phyloP scores from a whole-genome alignment of 2,329 filamentous ascomycete species.

The Raffaelea albimanens region DNA sequence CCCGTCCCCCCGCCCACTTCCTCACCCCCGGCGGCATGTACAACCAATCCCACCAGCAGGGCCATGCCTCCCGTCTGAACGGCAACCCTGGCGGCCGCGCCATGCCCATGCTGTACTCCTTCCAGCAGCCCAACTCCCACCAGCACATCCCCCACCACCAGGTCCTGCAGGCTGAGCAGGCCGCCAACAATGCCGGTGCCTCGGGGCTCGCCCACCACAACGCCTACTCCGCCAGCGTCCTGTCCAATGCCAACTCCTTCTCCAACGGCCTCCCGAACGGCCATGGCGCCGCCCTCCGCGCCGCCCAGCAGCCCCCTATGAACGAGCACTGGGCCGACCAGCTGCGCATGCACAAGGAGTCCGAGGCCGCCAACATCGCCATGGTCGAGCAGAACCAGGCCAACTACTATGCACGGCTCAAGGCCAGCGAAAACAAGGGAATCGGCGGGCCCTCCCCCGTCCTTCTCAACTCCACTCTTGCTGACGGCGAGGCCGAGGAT shows the following conservation, averaged over 20 bases:
- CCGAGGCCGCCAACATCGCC: constrained; percentile 61
- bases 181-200: constrained; percentile 42
- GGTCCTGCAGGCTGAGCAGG: constrained; percentile 46
- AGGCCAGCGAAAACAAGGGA: constrained; percentile 61
- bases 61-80: constrained; percentile 69
- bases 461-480: constrained; percentile 36
- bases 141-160: constrained; percentile 58
- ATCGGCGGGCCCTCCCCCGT: constrained; percentile 45
- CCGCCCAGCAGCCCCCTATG: constrained; percentile 33
- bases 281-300: constrained; percentile 16
- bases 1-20: constrained; percentile 21
- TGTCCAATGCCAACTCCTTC: constrained; percentile 56
- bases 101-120: constrained; percentile 60
- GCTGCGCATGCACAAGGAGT: constrained; percentile 67
- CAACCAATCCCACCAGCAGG: constrained; percentile 61
- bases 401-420: constrained; percentile 63
- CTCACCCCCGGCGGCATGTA: constrained; percentile 64
- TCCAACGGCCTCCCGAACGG: constrained; percentile 48
- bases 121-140: constrained; percentile 50
- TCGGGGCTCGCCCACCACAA: constrained; percentile 50
- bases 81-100: constrained; percentile 53
- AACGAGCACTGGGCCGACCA: constrained; percentile 83
- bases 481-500: constrained; percentile 46
- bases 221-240: constrained; percentile 51
- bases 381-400: constrained; percentile 59